Conservation (phyloP, 23 red algal genomes). For the Gracilaria gracilis region DNA sequence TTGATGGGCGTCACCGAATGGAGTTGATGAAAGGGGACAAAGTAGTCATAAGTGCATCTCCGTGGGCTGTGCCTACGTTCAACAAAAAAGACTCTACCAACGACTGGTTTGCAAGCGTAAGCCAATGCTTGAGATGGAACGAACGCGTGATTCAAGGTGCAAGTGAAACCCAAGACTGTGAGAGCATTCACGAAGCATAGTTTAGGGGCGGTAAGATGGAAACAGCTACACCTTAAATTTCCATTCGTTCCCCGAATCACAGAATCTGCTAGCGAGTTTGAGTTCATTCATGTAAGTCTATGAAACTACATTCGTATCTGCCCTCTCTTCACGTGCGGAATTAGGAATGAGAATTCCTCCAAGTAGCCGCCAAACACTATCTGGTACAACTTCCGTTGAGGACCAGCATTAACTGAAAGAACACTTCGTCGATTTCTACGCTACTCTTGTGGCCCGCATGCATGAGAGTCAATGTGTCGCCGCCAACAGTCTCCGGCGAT, state of each 20-base stretch:
- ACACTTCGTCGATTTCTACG: no score
- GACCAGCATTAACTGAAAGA: no score
- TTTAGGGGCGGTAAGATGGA: no score
- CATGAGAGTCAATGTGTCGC: neutral
- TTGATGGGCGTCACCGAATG: slow-evolving; percentile 86
- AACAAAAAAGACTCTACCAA: slow-evolving; percentile 53
- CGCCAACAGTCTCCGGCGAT: neutral
- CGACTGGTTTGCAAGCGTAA: slow-evolving; percentile 92
- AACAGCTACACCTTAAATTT: no score
- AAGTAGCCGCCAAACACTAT: no score
- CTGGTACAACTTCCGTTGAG: no score
- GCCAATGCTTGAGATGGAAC: slow-evolving; percentile 83
- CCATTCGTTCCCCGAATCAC: no score
- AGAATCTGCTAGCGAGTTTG: no score
- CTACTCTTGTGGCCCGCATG: neutral
- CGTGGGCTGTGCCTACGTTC: slow-evolving; percentile 81
- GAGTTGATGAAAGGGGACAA: slow-evolving; percentile 85
- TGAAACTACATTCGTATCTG: no score
- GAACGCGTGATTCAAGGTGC: slow-evolving; percentile 55
- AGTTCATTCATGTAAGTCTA: neutral
- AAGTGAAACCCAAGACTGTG: no score
- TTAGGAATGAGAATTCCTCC: no score
- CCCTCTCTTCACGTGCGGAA: no score
- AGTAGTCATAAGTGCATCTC: slow-evolving; percentile 67
- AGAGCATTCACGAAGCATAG: neutral